Evolutionary conservation across 192 early-diverging fungal genomes (phyloP), one percentile per base, ranked within the genome.

Genomic region (Coemansia sp.): DNA sequence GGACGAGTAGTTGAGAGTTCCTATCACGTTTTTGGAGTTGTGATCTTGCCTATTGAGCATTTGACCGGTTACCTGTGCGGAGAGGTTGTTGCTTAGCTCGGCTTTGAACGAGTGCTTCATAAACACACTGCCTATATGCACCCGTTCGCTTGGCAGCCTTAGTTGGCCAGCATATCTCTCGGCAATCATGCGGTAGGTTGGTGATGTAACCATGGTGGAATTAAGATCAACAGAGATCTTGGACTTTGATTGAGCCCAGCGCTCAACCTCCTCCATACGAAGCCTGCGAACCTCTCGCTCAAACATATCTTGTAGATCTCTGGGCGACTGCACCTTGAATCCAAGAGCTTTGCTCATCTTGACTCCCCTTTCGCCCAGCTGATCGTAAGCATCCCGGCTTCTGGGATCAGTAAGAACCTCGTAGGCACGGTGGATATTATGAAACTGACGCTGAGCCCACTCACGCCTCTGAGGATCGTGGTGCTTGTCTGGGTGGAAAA

Each of bases 291-390:
- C 83, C 42, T 89, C 70, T 25, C 77, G 82, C 69, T 92, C 86
- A 71, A 89, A 91, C 55, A 86, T 86, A 18, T 84, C 86, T 23
- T 84, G 82, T 65, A 93, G 72, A 77, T 92, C 89, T 49, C 87
- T 81, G 30, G 86, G 71, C 18, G 92, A 86, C 59, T 92, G 90
- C 57, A 88, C 69, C 43, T 80, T 85, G 45, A 85, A 79, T 16
- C 92, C 91, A 7, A 93, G 74, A 21, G 87, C 86, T 74, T 76
- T 84, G 58, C 69, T 79, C 23, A 84, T 71, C 35, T 70, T 78
- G 28, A 97, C 68, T 34, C 95, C 95, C 66, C 92, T 88, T 64
- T 95, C 94, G n/a, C 95, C 95, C 51, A 92, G 94, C 40, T 87
- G 87, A 73, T 99, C 97, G 75, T 97, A 99, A 28, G 94, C 88